Evolutionary conservation across 345 rosid species (phyloP), one percentile per base, ranked within the genome.

Genomic region (Linum lewisii): DNA sequence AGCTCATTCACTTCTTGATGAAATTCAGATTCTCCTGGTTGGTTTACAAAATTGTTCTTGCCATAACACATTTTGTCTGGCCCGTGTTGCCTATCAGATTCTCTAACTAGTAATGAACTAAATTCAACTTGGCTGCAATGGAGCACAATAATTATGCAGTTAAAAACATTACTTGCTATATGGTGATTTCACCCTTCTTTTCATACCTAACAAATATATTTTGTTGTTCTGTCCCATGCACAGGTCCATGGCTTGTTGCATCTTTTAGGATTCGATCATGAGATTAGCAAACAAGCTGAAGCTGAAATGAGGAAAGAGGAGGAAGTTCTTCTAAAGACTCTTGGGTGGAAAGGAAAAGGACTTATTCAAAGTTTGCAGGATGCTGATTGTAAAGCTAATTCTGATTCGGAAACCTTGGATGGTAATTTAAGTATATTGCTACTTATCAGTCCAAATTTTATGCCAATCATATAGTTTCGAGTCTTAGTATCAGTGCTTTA

Each of bases 281-380:
- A 93, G 76, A 67, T 93, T 53, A 81, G 95, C 18, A 91, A 86
- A 52, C 94, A 84, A 69, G 99, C 97, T 57, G 97, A 93, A 77
- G 75, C 75, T 73, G 97, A 93, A 78, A 93, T 89, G 99, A 97
- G 89, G 75, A 76, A 82, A 72, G 89, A 81, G 67, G 99, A 93
- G 70, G 88, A 79, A 73, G 57, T 72, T 61, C 80, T 93, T 70
- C 67, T 89, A 54, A 79, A 82, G 66, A 81, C 79, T 69, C 95
- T 93, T 60, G 94, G 91, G 25, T 89, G 99, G 99, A 85, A 78
- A 66, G 99, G 97, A 37, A 93, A 93, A 74, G 95, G 99, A 64
- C 75, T 93, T 37, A 89, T 93, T 76, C 86, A 81, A 63, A 81
- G 97, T 73, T 94, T 95, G 58, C 73, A 70, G 75, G 86, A 85